Conservation (phyloP, 352 stramenopile genomes). For the Globisporangium megalacanthum region DNA sequence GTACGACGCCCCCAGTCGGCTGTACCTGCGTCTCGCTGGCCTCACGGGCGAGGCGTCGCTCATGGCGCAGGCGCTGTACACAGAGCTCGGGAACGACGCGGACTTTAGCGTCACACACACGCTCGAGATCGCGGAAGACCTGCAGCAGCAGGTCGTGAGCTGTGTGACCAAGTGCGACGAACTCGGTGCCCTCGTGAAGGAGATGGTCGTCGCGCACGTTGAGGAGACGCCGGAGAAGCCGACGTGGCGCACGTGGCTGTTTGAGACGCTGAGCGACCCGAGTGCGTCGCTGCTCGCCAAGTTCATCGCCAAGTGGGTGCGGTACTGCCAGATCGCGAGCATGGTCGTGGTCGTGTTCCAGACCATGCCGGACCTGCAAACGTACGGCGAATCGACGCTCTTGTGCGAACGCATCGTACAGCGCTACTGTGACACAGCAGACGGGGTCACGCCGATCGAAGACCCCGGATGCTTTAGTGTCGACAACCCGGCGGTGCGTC, state of each 20-base stretch:
- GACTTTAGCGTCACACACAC: conserved; percentile 38
- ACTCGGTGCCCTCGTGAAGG: conserved; percentile 46
- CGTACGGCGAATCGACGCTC: conserved; percentile 52
- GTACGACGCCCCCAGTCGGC: conserved; percentile 66
- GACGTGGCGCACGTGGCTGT: conserved; percentile 31
- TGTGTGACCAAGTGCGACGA: conserved; percentile 53
- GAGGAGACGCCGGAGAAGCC: conserved; percentile 27
- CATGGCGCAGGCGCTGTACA: conserved; percentile 50
- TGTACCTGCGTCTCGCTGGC: conserved; percentile 54
- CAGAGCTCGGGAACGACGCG: conserved; percentile 23
- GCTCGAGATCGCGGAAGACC: conserved; percentile 46
- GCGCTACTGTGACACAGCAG: conserved; percentile 36
- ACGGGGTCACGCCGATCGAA: conserved; percentile 19
- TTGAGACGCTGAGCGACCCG: conserved; percentile 33
- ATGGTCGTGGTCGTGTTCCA: conserved; percentile 77
- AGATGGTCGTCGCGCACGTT: conserved; percentile 53
- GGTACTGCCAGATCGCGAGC: conserved; percentile 58
- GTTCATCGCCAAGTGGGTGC: conserved; percentile 48
- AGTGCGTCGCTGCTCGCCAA: conserved; percentile 35
- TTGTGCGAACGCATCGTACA: conserved; percentile 57
- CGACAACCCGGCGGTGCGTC: conserved; percentile 21
- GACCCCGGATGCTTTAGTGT: conserved; percentile 62
- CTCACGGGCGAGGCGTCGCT: conserved; percentile 61
- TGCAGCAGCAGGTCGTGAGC: conserved; percentile 39
- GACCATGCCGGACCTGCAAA: conserved; percentile 75